Evolutionary conservation across 768 basidiomycete species (phyloP).

Genomic region (Fomitopsis serialis): DNA sequence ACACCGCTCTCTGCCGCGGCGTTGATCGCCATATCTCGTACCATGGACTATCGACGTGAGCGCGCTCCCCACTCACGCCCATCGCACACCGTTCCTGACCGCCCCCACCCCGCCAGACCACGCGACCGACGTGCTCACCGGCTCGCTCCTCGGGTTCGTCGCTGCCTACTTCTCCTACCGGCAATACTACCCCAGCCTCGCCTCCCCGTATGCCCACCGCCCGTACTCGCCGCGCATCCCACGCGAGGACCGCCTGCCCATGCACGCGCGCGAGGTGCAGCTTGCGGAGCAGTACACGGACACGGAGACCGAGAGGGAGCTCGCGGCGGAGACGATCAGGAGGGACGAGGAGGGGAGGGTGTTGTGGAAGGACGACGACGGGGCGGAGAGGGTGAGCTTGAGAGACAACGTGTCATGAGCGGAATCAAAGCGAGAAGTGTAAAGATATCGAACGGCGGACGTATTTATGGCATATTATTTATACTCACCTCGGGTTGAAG

Average conservation of each 20-base stretch:
- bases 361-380: slow-evolving; percentile 1
- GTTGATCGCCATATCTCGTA: slow-evolving; percentile 78
- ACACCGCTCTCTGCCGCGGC: slow-evolving; percentile 74
- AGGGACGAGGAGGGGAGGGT: slow-evolving; percentile 1
- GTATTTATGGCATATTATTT: neutral
- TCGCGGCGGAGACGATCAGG: neutral
- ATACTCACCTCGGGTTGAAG: neutral
- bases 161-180: slow-evolving; percentile 75
- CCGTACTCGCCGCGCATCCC: slow-evolving; percentile 67
- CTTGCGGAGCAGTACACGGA: neutral
- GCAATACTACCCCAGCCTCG: slow-evolving; percentile 79
- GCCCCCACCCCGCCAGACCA: slow-evolving; percentile 51
- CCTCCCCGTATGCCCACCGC: slow-evolving; percentile 55
- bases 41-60: slow-evolving; percentile 88
- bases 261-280: neutral
- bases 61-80: neutral
- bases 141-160: slow-evolving; percentile 66
- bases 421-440: no score
- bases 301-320: neutral
- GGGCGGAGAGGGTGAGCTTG: neutral
- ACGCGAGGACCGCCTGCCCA: slow-evolving; percentile 30
- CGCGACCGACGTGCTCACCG: slow-evolving; percentile 87
- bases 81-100: slow-evolving; percentile 10
- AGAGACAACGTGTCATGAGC: neutral
- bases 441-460: neutral